Conservation (phyloP, 2,329 filamentous ascomycete genomes). For the Beauveria caledonica region DNA sequence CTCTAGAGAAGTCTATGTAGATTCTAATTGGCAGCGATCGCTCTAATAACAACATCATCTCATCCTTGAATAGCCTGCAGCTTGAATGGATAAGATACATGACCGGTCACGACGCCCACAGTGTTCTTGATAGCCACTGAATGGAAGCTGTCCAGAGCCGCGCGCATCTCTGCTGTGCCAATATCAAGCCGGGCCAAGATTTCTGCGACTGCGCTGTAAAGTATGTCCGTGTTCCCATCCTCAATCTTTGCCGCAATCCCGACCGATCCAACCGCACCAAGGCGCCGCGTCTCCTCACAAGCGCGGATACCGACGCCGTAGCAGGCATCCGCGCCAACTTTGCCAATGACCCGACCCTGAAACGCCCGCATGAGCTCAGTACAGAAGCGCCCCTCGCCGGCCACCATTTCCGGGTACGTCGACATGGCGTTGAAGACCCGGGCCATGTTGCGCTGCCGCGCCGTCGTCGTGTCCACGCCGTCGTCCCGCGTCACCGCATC, state of each 20-base stretch:
- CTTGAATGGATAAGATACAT: slow-evolving; percentile 2
- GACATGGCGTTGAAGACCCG: slow-evolving; percentile 36
- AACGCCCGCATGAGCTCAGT: slow-evolving; percentile 35
- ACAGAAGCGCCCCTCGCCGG: slow-evolving; percentile 37
- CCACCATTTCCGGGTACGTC: slow-evolving; percentile 33
- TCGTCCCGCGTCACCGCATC: slow-evolving; percentile 9
- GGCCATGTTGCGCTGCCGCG: slow-evolving; percentile 16
- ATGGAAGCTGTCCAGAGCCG: slow-evolving; percentile 25
- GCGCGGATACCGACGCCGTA: slow-evolving; percentile 36
- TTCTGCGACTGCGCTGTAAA: slow-evolving; percentile 36
- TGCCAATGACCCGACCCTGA: slow-evolving; percentile 32
- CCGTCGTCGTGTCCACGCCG: neutral
- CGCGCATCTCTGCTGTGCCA: slow-evolving; percentile 23
- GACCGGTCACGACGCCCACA: slow-evolving; percentile 28
- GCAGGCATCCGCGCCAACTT: slow-evolving; percentile 40
- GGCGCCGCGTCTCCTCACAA: slow-evolving; percentile 25
- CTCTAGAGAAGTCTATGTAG: neutral
- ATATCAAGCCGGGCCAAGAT: slow-evolving; percentile 35
- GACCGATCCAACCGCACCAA: slow-evolving; percentile 29
- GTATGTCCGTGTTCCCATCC: slow-evolving; percentile 35
- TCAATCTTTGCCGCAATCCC: slow-evolving; percentile 41
- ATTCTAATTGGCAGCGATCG: too few relatives aligned
- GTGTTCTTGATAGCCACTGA: slow-evolving; percentile 29
- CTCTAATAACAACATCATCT: neutral
- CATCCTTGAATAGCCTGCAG: neutral